Conservation (phyloP, 164 flowering plant genomes). For the Berberis vulgaris region DNA sequence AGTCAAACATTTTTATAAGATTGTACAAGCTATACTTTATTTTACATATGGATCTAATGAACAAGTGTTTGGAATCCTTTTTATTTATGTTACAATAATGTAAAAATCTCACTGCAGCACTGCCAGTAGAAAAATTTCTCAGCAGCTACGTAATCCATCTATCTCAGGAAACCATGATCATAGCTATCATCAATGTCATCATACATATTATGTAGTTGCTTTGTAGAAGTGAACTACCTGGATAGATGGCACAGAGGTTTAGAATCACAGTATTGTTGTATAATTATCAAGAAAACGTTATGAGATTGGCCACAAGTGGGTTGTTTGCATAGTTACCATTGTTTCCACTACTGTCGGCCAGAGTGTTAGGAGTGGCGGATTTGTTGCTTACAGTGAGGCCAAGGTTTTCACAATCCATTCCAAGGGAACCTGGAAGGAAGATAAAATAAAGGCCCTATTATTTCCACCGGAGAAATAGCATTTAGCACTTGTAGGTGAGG, state of each 20-base stretch:
- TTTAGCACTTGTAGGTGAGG: not conserved
- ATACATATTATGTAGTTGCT: not conserved
- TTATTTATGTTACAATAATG: too few relatives aligned
- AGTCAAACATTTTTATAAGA: too few relatives aligned
- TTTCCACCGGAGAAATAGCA: not conserved
- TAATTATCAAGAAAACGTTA: too few relatives aligned
- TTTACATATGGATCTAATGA: too few relatives aligned
- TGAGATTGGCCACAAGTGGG: not conserved
- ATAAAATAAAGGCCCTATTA: not conserved
- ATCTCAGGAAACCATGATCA: not conserved
- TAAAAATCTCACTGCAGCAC: too few relatives aligned
- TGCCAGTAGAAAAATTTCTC: not conserved
- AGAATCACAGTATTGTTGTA: too few relatives aligned
- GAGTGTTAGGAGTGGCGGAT: not conserved
- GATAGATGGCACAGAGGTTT: not conserved
- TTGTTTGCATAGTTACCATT: not conserved
- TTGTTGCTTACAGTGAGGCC: slow-evolving; percentile 28
- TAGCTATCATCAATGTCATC: not conserved
- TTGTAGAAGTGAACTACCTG: not conserved
- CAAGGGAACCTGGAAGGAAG: slow-evolving; percentile 33
- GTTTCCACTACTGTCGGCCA: not conserved
- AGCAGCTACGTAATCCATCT: not conserved
- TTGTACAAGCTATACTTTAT: too few relatives aligned
- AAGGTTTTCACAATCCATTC: slow-evolving; percentile 35
- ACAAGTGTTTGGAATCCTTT: too few relatives aligned